Base-by-base conservation (phyloP, 495 filamentous ascomycete genomes). In the Cercophora newfieldiana region DNA sequence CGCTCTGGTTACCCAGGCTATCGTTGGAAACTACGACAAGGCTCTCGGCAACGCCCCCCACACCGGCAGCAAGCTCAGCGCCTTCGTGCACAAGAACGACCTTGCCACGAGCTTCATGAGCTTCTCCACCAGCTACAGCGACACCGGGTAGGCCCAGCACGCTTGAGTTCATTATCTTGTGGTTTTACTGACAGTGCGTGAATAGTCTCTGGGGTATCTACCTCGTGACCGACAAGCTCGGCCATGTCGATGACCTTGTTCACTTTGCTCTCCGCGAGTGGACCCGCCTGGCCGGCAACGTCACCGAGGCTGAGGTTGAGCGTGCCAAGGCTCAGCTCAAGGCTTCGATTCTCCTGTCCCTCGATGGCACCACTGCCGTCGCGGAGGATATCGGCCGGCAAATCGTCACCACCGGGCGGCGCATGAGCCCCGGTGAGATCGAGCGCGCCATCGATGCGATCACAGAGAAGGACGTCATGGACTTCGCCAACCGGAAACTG, bases 101-200 rank as follows among this genome's bases (percentile, higher is more conserved):
- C 87, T 99, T 59, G 94, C 94, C 74, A 99, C 95, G 83, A 96
- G 92, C 86, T 98, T 97, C 88, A 99, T 99, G 95, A 94, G 91
- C 87, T 99, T 99, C 83, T 97, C 92, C 71, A 99, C 95, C 54
- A 97, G 92, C 84, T 99, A 99, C 82, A 97, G 92, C 77, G 95
- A 99, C 81, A 98, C 95, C 77, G 95, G 94, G 93, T 97, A 86
- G 82, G 87, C 21, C n/a, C 26, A 6, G 6, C 28, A 5, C 10
- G n/a, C 37, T 18, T 16, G 10, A n/a, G 1, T n/a, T 33, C 26
- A n/a, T 25, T 6, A 5, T 29, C 30, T 31, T 30, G 18, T 18
- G 64, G 31, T 51, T 18, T 58, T 47, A 44, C 14, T 50, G 18
- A 48, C 72, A 68, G 77, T 16, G 2, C 58, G 37, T 2, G 49